These are phyloP conservation scores for Hemileccinum rubropunctum DNA, from an alignment of 768 basidiomycete species.

Conservation along the genomic window DNA sequence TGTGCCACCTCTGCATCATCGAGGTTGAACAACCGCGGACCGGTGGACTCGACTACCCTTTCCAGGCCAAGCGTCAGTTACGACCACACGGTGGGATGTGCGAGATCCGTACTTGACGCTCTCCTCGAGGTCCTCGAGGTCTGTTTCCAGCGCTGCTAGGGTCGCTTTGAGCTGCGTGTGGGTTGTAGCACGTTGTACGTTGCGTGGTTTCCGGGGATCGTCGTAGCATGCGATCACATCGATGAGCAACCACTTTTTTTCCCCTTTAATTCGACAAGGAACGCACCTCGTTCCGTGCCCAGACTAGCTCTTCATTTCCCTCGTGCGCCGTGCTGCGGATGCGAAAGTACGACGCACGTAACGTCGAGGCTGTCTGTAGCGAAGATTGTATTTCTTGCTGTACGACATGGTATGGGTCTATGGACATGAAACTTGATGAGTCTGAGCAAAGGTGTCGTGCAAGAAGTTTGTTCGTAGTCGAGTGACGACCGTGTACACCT, in stretches of 20 bases:
- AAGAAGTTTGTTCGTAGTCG: too few species aligned
- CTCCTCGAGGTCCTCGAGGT: slow-evolving; percentile 91
- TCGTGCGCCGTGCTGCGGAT: slow-evolving; percentile 72
- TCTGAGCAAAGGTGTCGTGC: too few species aligned
- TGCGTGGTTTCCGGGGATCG: too few species aligned
- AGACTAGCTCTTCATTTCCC: slow-evolving; percentile 77
- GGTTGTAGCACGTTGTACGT: too few species aligned
- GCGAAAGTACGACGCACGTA: slow-evolving; percentile 73
- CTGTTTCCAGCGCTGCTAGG: slow-evolving; percentile 75
- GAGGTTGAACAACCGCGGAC: slow-evolving; percentile 81
- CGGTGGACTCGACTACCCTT: slow-evolving; percentile 86
- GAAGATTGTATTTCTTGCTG: slow-evolving; percentile 79
- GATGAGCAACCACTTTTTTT: neutral
- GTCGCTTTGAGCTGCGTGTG: slow-evolving; percentile 65
- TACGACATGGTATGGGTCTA: slow-evolving; percentile 86
- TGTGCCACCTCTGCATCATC: slow-evolving; percentile 72
- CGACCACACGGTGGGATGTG: neutral
- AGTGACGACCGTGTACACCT: too few species aligned
- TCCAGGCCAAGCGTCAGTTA: slow-evolving; percentile 1
- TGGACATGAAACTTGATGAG: slow-evolving; percentile 45
- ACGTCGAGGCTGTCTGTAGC: slow-evolving; percentile 64
- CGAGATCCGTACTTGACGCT: slow-evolving; percentile 73
- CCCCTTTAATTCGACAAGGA: neutral
- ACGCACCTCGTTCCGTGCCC: slow-evolving; percentile 69
- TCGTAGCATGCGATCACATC: neutral